phyloP scores from a whole-genome alignment of 257 asterid genomes.

The Gentiana macrophylla region DNA sequence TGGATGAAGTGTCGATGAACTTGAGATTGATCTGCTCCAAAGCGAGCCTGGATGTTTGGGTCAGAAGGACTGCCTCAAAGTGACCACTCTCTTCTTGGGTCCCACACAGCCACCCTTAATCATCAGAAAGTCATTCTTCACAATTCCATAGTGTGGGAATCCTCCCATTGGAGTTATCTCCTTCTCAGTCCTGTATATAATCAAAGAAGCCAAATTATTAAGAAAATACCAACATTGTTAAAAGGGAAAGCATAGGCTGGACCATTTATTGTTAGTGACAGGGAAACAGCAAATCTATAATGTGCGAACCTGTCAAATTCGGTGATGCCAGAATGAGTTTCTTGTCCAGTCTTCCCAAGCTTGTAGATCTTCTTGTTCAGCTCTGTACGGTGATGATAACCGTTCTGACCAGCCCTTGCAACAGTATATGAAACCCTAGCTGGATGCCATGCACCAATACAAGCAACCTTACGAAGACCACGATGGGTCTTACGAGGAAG shows the following conservation, averaged over 20 bases:
- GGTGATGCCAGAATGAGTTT: conserved; percentile 60
- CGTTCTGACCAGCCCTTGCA: conserved; percentile 89
- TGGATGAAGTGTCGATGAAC: conserved; percentile 88
- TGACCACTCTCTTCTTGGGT: conserved; percentile 82
- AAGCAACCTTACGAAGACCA: conserved; percentile 85
- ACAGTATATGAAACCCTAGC: conserved; percentile 80
- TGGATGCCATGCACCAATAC: conserved; percentile 95
- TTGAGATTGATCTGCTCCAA: conserved; percentile 72
- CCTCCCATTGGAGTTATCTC: conserved; percentile 94
- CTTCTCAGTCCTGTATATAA: conserved; percentile 69
- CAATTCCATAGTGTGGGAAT: conserved; percentile 85
- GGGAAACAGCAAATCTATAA: no score
- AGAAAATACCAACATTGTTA: no score
- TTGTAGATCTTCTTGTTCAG: conserved; percentile 77
- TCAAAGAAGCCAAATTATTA: no score
- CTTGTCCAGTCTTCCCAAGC: conserved; percentile 71
- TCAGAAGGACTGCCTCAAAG: conserved; percentile 79
- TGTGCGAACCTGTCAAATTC: conserved; percentile 62
- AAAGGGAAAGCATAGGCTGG: no score
- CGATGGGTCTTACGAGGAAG: conserved; percentile 86
- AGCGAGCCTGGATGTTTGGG: conserved; percentile 78
- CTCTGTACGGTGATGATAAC: conserved; percentile 81
- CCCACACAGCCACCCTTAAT: conserved; percentile 88
- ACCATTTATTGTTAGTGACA: no score
- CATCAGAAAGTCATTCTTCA: conserved; percentile 71